Conservation (phyloP, 768 basidiomycete genomes). For the Termitomyces sp. region DNA sequence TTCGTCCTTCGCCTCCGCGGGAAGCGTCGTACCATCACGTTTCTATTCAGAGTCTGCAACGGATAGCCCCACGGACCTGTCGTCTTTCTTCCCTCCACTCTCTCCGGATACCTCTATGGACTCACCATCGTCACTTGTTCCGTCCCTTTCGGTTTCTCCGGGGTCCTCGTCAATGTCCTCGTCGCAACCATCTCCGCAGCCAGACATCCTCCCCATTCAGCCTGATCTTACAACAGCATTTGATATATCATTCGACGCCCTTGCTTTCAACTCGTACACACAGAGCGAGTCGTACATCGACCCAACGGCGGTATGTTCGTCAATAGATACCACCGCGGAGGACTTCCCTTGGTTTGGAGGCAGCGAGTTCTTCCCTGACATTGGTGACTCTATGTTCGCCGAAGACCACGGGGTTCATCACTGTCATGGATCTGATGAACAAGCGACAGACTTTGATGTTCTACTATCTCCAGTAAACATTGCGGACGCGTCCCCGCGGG, state of each 20-base stretch:
- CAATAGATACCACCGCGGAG: constrained; percentile 17
- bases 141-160: constrained; percentile 21
- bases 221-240: constrained; percentile 23
- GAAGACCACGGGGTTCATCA: constrained; percentile 17
- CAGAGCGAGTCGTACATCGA: constrained; percentile 30
- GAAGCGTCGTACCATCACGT: constrained; percentile 18
- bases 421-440: constrained; percentile 11
- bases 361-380: constrained; percentile 27
- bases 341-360: constrained; percentile 31
- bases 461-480: constrained; percentile 6
- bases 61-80: constrained; percentile 9
- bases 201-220: constrained; percentile 30
- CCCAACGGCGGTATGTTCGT: constrained; percentile 21
- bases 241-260: constrained; percentile 24
- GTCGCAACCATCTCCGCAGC: constrained; percentile 31
- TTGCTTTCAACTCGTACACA: constrained; percentile 25
- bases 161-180: constrained; percentile 28
- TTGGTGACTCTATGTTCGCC: constrained; percentile 5
- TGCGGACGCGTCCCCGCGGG: constrained; percentile 11
- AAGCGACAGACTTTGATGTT: constrained; percentile 12
- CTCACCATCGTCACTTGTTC: constrained; percentile 7
- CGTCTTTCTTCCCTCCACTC: constrained; percentile 5
- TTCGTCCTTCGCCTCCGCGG: constrained; percentile 25
- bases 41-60: constrained; percentile 8
- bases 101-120: constrained; percentile 8